Evolutionary conservation across 176 grass and related monocot genomes (phyloP), one percentile per base, ranked within the genome.

Genomic region (Themeda triandra): DNA sequence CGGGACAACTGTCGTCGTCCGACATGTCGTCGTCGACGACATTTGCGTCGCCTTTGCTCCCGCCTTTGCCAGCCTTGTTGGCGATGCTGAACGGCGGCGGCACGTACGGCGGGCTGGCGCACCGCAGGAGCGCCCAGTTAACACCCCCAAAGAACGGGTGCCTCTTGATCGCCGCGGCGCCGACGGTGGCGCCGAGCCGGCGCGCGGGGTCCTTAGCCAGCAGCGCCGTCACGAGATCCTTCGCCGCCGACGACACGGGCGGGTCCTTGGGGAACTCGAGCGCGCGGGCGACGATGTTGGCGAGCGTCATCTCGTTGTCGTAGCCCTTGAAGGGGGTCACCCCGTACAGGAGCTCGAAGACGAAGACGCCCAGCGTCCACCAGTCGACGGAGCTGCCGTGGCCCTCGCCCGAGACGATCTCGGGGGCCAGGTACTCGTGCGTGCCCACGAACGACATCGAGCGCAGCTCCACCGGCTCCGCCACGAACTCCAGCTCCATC

Each of bases 381-480:
- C 97, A 99, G 79, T 99, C 97, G 0, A 99, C 97, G 0, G 93
- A 73, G 87, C 91, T 94, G 86, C 97, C 97, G 70, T 99, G 97
- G 3, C 97, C 97, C 39, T 99, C 97, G 1, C 97, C 97, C 0
- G 93, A 92, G 27, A 99, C 93, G 76, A 99, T 99, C 90, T 99
- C 97, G 2, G 97, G 97, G 0, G 97, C 93, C 6, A 99, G 90
- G 83, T 99, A 99, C 79, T 99, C 93, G 78, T 99, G 97, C 30
- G 97, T 99, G 37, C 97, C 97, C 35, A 99, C 97, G 85, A 99
- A 99, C 29, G 93, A 96, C 93, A 92, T 96, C 1, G 93, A 96
- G 0, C 97, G 91, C 0, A 96, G 91, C 83, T 99, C 97, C 10
- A 94, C 92, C 3, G 97, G 96, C 83, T 98, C 96, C 3, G 93